Conservation (phyloP, 192 early-diverging fungal genomes). For the Coemansia sp. region DNA sequence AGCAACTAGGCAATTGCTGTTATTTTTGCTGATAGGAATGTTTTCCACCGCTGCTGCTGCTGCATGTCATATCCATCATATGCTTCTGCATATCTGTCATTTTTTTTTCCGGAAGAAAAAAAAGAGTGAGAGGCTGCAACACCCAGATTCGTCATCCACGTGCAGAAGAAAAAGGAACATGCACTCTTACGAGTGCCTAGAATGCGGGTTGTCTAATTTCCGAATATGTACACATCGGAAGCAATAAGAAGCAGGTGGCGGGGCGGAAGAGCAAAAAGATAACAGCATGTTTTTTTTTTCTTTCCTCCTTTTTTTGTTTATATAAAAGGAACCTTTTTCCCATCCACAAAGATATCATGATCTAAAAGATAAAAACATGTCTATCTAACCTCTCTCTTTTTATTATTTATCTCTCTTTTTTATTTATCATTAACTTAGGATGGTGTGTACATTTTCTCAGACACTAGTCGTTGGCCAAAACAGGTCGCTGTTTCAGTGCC, state of each 20-base stretch:
- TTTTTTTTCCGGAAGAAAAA: neutral
- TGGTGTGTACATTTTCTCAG: neutral
- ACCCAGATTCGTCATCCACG: neutral
- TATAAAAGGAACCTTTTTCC: neutral
- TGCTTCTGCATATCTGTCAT: neutral
- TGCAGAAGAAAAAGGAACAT: neutral
- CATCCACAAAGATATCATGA: too few relatives aligned
- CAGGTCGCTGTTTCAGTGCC: conserved; percentile 21
- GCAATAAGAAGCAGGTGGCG: neutral
- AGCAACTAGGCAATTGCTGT: neutral
- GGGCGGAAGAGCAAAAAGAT: neutral
- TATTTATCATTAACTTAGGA: neutral
- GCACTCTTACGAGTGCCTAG: neutral
- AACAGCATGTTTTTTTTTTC: neutral
- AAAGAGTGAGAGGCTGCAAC: neutral
- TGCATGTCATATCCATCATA: conserved; percentile 3
- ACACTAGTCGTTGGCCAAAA: neutral
- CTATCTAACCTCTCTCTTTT: neutral
- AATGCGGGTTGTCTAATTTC: conserved; percentile 4
- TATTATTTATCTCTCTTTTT: neutral
- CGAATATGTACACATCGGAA: neutral
- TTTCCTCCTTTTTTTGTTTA: neutral
- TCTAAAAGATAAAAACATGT: neutral
- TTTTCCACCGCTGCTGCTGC: neutral
- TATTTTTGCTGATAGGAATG: neutral